phyloP scores from a whole-genome alignment of 768 basidiomycete genomes.

The Hydnomerulius pinastri region DNA sequence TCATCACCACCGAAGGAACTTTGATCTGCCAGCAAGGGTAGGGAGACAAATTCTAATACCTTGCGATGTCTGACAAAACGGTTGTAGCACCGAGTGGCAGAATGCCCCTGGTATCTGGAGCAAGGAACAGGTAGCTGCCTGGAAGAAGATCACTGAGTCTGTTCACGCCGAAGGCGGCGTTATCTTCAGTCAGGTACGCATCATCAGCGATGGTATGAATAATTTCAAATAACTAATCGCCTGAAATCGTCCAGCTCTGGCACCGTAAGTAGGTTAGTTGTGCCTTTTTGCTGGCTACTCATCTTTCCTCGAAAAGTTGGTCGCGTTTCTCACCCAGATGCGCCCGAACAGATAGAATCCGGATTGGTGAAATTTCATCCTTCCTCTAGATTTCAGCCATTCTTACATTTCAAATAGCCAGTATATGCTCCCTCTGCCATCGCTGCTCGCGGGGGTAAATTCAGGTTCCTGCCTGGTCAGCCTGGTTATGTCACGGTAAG shows the following conservation, averaged over 20 bases:
- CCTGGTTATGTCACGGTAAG: conserved; percentile 45
- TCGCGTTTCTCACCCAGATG: conserved; percentile 39
- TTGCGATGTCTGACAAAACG: neutral
- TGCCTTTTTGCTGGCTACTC: neutral
- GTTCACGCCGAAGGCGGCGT: conserved; percentile 47
- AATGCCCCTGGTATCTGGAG: conserved; percentile 51
- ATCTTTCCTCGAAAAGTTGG: conserved; percentile 34
- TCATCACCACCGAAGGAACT: conserved; percentile 43
- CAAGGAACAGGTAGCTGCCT: conserved; percentile 42
- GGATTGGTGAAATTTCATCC: conserved; percentile 29
- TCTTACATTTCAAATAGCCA: conserved; percentile 27
- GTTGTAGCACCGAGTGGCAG: conserved; percentile 43
- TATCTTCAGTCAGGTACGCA: conserved; percentile 46
- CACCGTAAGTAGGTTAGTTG: conserved; percentile 31
- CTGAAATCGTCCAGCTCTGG: conserved; percentile 34
- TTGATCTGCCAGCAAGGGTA: conserved; percentile 46
- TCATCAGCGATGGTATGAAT: neutral
- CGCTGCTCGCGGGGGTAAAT: conserved; percentile 42
- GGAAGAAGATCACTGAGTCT: conserved; percentile 48
- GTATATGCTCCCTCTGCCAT: conserved; percentile 49
- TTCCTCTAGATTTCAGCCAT: neutral
- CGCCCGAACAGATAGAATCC: conserved; percentile 39
- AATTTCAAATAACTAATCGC: too few relatives aligned
- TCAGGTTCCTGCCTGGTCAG: conserved; percentile 38
- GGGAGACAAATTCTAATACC: neutral